These are phyloP conservation scores for Deinandra increscens DNA, from an alignment of 129 eudicot genomes.

Conservation along the genomic window DNA sequence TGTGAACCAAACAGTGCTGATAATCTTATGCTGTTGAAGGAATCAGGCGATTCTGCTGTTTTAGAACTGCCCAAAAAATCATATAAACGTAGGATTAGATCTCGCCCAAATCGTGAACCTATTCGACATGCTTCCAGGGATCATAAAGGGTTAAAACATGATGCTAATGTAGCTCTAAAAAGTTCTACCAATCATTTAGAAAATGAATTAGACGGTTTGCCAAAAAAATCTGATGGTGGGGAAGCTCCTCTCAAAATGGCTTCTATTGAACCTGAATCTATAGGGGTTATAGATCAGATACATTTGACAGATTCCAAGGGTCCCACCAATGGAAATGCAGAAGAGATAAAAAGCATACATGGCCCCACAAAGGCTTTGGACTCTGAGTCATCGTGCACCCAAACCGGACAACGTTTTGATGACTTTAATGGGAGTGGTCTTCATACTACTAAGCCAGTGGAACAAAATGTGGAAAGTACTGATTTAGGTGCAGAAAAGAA, in stretches of 20 bases:
- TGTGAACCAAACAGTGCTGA: conserved; percentile 86
- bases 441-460: conserved; percentile 40
- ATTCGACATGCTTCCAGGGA: conserved; percentile 55
- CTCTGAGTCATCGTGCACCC: conserved; percentile 65
- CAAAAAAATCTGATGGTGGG: conserved; percentile 38
- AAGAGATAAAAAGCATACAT: conserved; percentile 32
- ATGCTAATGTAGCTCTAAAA: conserved; percentile 28
- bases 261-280: conserved; percentile 29
- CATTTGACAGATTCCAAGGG: conserved; percentile 38
- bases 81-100: conserved; percentile 70
- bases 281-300: conserved; percentile 36
- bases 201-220: conserved; percentile 43
- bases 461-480: conserved; percentile 39
- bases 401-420: conserved; percentile 40
- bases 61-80: conserved; percentile 65
- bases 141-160: conserved; percentile 41
- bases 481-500: conserved; percentile 33
- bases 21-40: conserved; percentile 64
- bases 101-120: conserved; percentile 68
- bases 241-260: conserved; percentile 33
- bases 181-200: conserved; percentile 41
- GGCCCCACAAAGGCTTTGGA: conserved; percentile 45
- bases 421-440: conserved; percentile 45
- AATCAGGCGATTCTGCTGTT: conserved; percentile 54
- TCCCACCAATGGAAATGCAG: conserved; percentile 41